These are phyloP conservation scores for Spatholobus suberectus DNA, from an alignment of 306 rosid genomes.

Conservation along the genomic window DNA sequence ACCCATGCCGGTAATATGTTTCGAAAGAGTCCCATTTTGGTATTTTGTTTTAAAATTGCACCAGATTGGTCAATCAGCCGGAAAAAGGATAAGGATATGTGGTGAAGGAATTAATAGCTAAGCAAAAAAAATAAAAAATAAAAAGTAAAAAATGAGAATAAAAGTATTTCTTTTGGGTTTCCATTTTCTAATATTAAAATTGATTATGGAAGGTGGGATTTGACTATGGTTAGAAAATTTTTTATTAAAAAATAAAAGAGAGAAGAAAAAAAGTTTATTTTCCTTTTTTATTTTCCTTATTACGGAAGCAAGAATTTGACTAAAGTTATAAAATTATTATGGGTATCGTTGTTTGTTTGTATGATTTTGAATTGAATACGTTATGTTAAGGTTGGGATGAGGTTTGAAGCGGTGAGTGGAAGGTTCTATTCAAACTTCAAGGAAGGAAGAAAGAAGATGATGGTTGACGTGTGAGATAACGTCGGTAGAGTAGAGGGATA, in stretches of 20 bases:
- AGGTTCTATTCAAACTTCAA: not conserved
- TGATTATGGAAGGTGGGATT: not conserved
- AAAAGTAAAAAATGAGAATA: not conserved
- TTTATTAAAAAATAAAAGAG: not conserved
- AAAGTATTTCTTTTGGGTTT: not conserved
- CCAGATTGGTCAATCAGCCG: too few species aligned
- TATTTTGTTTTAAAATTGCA: too few species aligned
- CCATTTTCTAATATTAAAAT: not conserved
- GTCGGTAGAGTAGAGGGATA: too few species aligned
- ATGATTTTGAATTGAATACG: not conserved
- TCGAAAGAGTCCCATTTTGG: too few species aligned
- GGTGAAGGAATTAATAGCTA: not conserved
- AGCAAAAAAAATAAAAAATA: not conserved
- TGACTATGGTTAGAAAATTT: not conserved
- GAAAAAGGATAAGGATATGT: not conserved
- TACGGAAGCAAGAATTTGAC: not conserved
- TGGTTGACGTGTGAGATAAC: too few species aligned
- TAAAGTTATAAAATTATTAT: not conserved
- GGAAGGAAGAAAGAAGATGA: not conserved
- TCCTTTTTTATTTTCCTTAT: too few species aligned
- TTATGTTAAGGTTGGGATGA: not conserved
- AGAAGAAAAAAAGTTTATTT: not conserved
- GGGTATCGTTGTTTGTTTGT: not conserved
- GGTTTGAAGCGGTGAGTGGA: not conserved
- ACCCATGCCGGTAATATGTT: too few species aligned